Base-by-base conservation (phyloP, 2,329 filamentous ascomycete genomes). In the Colletotrichum gigasporum region DNA sequence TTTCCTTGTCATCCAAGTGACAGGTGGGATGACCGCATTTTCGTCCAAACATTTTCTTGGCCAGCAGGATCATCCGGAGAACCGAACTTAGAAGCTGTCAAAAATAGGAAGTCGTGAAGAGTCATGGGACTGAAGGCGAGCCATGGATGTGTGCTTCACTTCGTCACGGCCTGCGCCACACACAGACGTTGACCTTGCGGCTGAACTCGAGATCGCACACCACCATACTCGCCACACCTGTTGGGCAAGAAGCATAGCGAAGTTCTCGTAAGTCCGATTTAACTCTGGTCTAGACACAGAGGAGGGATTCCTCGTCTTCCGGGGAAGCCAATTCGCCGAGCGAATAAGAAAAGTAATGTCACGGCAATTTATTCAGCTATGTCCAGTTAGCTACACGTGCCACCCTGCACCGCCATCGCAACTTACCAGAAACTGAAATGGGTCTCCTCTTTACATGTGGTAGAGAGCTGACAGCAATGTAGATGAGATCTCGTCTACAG, bases 321-420 rank as follows among this genome's bases (percentile, higher is more conserved):
- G 9, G 18, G 32, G 18, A 59, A 52, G 24, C 45, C 37, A 39
- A 59, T 45, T 18, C 30, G n/a, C 39, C 35, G 54, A 51, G 55
- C 20, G 26, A n/a, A 41, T 60, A 54, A 35, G 11, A 48, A 18
- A 8, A 41, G 39, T 50, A 22, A 54, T 54, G 54, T 64, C 22
- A 44, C 28, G 39, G 56, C 48, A 61, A 34, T 54, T 54, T 61
- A 20, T 35, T 64, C 54, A 50, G 42, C 56, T 64, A 39, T 47
- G 39, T 20, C 30, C n/a, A 32, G 24, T 61, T 61, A 61, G 56
- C 41, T 35, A 47, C 32, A 34, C 26, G 37, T 24, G 4, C 61
- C 56, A 54, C 41, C 8, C 16, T 18, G 41, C 34, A 61, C 16
- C 35, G 34, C 56, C 61, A 35, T 48, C 24, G 34, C 41, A 54